Evolutionary conservation across 202 grass and related monocot genomes (phyloP), one percentile per base, ranked within the genome.

Genomic region (Elaeis oleifera): DNA sequence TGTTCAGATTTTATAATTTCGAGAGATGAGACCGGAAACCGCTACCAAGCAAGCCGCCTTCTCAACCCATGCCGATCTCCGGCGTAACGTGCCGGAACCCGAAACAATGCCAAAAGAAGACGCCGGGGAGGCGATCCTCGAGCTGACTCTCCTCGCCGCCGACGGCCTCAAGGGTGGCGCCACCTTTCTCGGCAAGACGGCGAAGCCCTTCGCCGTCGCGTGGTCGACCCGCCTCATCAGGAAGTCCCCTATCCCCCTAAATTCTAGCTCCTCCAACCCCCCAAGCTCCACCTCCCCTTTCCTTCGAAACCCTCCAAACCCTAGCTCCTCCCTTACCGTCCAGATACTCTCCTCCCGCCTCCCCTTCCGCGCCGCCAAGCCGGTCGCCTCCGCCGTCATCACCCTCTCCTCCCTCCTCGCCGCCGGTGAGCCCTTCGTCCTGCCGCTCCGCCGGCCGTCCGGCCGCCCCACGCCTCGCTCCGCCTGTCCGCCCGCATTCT

Each of bases 311-410:
- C 58, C 58, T 60, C 58, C 58, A 29, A 60, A 60, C 25, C 58
- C 58, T 60, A 60, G 24, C 26, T 60, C 58, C 58, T 60, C 36
- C 36, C 58, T 60, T 16, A 60, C 58, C 58, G 14, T 60, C 25
- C 58, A 60, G 23, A 32, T 60, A 27, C 15, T 60, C 58, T 60
- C 58, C 58, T 26, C 58, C 24, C 36, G 58, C 4, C 58, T 60
- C 58, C 58, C 58, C 14, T 60, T 60, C 27, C 24, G 58, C 0
- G 6, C 58, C 26, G 17, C 58, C 24, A 23, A 17, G 14, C 26
- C 26, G 14, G 24, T 60, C 27, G 58, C 26, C 58, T 60, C 58
- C 25, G 58, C 16, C 58, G 14, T 13, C 58, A 17, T 60, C 24
- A 25, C 58, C 4, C 58, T 60, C 58, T 32, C 58, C 24, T 60